Base-by-base conservation (phyloP, 73 alveolate species). In the Paramecium bursaria region DNA sequence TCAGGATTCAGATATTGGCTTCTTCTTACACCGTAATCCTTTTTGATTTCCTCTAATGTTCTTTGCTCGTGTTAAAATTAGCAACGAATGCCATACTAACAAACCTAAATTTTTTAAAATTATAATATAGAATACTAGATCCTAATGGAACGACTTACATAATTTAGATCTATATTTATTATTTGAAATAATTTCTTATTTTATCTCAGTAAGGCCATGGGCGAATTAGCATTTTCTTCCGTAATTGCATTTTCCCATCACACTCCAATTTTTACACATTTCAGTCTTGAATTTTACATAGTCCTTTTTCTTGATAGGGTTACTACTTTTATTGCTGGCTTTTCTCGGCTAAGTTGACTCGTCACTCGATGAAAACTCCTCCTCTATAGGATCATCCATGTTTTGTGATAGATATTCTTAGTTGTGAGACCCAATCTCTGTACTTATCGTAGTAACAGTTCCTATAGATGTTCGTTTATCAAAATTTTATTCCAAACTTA, bases 241-340 rank as follows among this genome's bases (percentile, higher is more conserved):
- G 55, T 95, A 95, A 50, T 87, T 89, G 88, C 99, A 95, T 61
- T 79, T 79, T 31, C 96, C 95, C 31, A 88, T 85, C 88, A 93
- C 95, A 77, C 94, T 92, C 97, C 97, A 95, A 86, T 95, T 95
- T 87, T 95, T 95, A 79, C 99, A 95, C 91, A 95, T 79, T 79
- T 95, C 99, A 11, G 99, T 95, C 86, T 95, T 95, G 90, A 87
- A 95, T 86, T 94, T 95, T 27, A 90, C 79, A 11, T 74, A 67
- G 39, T 60, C 80, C 2, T 27, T 22, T 17, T 30, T 39, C 11
- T 39, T 39, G 14, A 7, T 39, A 7, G 5, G 5, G 5, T 39
- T 39, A 39, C 11, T 39, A 7, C 11, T 11, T 39, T 7, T 39
- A 5, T 39, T 7, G 5, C 11, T 39, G 5, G 49, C 5, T 39